These are phyloP conservation scores for Trichocladium antarcticum DNA, from an alignment of 495 filamentous ascomycete species.

Conservation along the genomic window DNA sequence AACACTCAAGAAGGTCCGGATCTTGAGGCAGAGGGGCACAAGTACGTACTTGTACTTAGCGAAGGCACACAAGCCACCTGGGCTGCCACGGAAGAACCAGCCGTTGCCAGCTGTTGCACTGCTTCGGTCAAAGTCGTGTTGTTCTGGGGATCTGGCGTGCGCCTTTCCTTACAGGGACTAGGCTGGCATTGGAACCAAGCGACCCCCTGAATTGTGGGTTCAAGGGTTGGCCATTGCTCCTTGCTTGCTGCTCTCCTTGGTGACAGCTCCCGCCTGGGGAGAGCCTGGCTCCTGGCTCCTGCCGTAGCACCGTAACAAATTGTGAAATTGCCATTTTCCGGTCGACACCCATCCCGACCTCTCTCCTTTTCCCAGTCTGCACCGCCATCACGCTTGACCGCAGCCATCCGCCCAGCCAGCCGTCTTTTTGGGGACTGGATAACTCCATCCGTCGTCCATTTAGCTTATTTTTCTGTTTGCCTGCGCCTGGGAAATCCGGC, in stretches of 20 bases:
- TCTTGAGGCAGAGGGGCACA: background rate
- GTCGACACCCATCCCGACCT: slow-evolving; percentile 19
- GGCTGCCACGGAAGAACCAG: background rate
- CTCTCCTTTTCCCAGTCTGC: slow-evolving; percentile 28
- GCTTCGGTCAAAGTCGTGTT: background rate
- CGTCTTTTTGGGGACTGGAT: slow-evolving; percentile 21
- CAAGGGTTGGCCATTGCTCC: slow-evolving; percentile 14
- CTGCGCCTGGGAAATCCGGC: slow-evolving; percentile 12
- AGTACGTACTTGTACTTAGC: too few relatives aligned
- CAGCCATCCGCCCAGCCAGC: slow-evolving; percentile 8
- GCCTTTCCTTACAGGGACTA: slow-evolving; percentile 11
- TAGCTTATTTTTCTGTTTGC: slow-evolving; percentile 14
- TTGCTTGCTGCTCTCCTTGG: background rate
- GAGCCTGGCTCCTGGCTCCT: slow-evolving; percentile 19
- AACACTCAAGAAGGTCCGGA: too few relatives aligned
- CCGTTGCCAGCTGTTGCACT: slow-evolving; percentile 1
- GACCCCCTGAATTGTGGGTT: slow-evolving; percentile 22
- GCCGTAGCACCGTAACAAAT: slow-evolving; percentile 28
- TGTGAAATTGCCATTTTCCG: slow-evolving; percentile 34
- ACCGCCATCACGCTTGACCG: slow-evolving; percentile 8
- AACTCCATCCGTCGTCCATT: slow-evolving; percentile 13
- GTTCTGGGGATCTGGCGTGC: slow-evolving; percentile 9
- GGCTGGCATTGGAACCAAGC: slow-evolving; percentile 10
- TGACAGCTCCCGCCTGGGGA: background rate
- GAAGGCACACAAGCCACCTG: background rate